Evolutionary conservation across 2,329 filamentous ascomycete species (phyloP), one percentile per base, ranked within the genome.

Genomic region (Trichoderma gracile): DNA sequence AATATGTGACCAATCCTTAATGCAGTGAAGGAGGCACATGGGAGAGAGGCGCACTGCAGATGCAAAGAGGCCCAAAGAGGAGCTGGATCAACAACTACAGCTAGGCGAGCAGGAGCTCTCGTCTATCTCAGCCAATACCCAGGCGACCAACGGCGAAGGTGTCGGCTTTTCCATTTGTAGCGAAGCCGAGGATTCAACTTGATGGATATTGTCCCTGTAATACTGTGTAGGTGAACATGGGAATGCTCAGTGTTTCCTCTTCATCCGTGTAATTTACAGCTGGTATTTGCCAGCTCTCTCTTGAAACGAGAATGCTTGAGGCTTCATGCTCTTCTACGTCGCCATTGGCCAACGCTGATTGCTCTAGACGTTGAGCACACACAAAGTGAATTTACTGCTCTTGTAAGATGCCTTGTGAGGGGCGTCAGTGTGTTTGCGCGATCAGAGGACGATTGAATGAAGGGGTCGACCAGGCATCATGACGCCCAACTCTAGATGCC

Each of bases 251-350:
- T n/a, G 23, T 21, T 19, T 27, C 38, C 47, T 42, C 40, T 23
- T 25, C 19, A 19, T 54, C 58, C 58, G 23, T 62, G 27, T 15
- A 54, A 54, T 62, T 40, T 54, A 49, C 58, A 46, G 46, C 21
- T 21, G 25, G 27, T 40, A 15, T 21, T 54, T 38, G 47, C 45
- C 58, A 27, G 40, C 19, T 43, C 25, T 12, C 6, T n/a, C 46
- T 46, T 46, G 33, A 38, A 14, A 38, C 33, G 33, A 38, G 10
- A 14, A 38, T 38, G 10, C 46, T 15, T 46, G 15, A 5, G 12
- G 58, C 46, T 62, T 62, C 58, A 62, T 6, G 33, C 9, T 46
- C 3, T 38, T 46, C 3, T 0, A 38, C 10, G 27, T 38, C 10
- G 10, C 14, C 33, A 14, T 38, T 12, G 33, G 33, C 33, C 33